Conservation (phyloP, 371 early-diverging fungal genomes). For the Spiromyces aspiralis region DNA sequence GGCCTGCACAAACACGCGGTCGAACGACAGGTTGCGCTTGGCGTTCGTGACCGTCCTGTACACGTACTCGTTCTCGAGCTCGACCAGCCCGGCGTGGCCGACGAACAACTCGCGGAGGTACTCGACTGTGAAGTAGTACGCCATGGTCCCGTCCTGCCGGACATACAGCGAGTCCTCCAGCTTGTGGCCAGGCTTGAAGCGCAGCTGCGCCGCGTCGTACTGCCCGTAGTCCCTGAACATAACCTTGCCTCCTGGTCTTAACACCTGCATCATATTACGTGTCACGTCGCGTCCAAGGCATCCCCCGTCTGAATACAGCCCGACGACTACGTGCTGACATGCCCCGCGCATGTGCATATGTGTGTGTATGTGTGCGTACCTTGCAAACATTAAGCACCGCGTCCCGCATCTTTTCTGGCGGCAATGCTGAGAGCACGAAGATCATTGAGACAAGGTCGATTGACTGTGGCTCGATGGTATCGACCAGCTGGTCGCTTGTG, state of each 20-base stretch:
- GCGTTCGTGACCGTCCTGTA: conserved; percentile 65
- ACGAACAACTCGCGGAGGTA: conserved; percentile 45
- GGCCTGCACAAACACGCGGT: conserved; percentile 78
- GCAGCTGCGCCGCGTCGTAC: conserved; percentile 77
- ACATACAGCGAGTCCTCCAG: conserved; percentile 70
- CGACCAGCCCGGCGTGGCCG: conserved; percentile 49
- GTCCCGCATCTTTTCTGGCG: conserved; percentile 55
- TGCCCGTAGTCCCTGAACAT: conserved; percentile 80
- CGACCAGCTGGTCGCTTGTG: conserved; percentile 43
- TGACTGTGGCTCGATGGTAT: conserved; percentile 40
- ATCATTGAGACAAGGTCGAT: conserved; percentile 64
- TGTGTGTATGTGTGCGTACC: too few relatives aligned
- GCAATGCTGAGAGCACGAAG: conserved; percentile 73
- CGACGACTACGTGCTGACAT: too few relatives aligned
- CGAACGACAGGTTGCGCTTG: conserved; percentile 52
- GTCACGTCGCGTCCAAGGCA: too few relatives aligned
- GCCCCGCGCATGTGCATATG: too few relatives aligned
- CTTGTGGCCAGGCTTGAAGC: conserved; percentile 62
- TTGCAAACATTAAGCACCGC: conserved; percentile 48
- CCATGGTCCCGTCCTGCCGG: conserved; percentile 65
- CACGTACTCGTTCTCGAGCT: conserved; percentile 52
- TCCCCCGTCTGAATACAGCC: too few relatives aligned
- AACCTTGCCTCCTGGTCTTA: conserved; percentile 60
- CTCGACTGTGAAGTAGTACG: conserved; percentile 25
- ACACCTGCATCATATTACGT: conserved; percentile 30